These are phyloP conservation scores for Fusarium dimerum DNA, from an alignment of 2,329 filamentous ascomycete genomes.

Conservation along the genomic window DNA sequence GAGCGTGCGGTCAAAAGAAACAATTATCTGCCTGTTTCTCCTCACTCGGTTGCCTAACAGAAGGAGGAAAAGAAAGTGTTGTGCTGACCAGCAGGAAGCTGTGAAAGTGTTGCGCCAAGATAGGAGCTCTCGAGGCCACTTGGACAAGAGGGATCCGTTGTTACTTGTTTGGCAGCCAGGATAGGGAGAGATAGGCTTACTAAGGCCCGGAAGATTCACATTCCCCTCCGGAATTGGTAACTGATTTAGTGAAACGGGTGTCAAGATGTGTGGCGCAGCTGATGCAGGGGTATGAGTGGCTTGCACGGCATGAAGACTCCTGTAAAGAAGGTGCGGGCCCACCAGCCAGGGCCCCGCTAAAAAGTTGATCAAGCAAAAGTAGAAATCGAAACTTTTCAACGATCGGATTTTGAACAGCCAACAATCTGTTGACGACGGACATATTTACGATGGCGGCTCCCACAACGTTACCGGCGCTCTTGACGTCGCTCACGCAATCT, in stretches of 20 bases:
- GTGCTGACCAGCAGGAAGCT: constrained; percentile 20
- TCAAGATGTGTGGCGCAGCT: constrained; percentile 9
- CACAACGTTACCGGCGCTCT: constrained; percentile 49
- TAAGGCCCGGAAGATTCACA: constrained; percentile 23
- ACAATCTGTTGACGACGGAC: constrained; percentile 21
- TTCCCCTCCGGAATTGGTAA: constrained; percentile 5
- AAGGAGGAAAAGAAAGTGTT: neutral
- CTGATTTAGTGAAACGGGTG: constrained; percentile 2
- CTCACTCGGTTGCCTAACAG: neutral
- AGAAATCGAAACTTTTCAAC: constrained; percentile 28
- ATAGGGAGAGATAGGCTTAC: constrained; percentile 24
- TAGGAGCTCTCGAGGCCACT: constrained; percentile 29
- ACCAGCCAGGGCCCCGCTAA: constrained; percentile 28
- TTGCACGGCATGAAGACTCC: neutral
- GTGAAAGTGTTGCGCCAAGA: constrained; percentile 19
- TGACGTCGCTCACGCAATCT: constrained; percentile 59
- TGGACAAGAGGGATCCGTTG: constrained; percentile 7
- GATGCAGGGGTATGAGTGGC: neutral
- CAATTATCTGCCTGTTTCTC: neutral
- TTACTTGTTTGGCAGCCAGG: constrained; percentile 28
- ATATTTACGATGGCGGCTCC: constrained; percentile 47
- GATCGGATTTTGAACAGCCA: constrained; percentile 11
- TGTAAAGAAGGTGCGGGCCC: constrained; percentile 5
- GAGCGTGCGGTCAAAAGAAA: too few species aligned
- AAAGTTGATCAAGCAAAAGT: constrained; percentile 27